Evolutionary conservation across 345 rosid species (phyloP).

Genomic region (Fremontodendron californicum): DNA sequence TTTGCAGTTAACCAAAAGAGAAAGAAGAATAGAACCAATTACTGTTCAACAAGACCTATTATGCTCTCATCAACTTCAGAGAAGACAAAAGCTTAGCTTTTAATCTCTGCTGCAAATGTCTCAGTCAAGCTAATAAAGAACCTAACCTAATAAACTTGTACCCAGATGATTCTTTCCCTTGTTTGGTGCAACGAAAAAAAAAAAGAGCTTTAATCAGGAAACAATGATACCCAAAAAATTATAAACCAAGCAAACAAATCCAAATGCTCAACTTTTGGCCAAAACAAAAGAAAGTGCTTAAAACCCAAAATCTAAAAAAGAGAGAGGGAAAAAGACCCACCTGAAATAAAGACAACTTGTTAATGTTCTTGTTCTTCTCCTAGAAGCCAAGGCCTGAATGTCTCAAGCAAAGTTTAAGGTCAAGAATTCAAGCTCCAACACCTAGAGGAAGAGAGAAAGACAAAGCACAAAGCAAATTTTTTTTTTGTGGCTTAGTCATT

Average conservation of each 20-base stretch:
- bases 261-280: neutral
- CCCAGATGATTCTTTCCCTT: conserved; percentile 8
- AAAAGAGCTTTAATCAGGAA: neutral
- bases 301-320: neutral
- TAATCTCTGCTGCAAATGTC: neutral
- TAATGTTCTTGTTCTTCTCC: neutral
- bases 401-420: neutral
- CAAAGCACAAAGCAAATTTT: neutral
- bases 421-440: too few species aligned
- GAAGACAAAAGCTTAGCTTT: neutral
- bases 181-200: neutral
- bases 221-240: neutral
- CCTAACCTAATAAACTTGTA: neutral
- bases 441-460: too few species aligned
- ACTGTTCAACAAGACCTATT: neutral
- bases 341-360: neutral
- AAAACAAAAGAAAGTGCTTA: neutral
- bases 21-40: neutral
- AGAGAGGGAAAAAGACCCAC: conserved; percentile 1
- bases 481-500: neutral
- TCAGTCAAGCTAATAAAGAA: neutral
- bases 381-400: neutral
- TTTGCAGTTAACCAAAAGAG: neutral
- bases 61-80: neutral
- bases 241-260: neutral